Conservation (phyloP, 2,329 filamentous ascomycete species). For the Harringtonia aguacate region DNA sequence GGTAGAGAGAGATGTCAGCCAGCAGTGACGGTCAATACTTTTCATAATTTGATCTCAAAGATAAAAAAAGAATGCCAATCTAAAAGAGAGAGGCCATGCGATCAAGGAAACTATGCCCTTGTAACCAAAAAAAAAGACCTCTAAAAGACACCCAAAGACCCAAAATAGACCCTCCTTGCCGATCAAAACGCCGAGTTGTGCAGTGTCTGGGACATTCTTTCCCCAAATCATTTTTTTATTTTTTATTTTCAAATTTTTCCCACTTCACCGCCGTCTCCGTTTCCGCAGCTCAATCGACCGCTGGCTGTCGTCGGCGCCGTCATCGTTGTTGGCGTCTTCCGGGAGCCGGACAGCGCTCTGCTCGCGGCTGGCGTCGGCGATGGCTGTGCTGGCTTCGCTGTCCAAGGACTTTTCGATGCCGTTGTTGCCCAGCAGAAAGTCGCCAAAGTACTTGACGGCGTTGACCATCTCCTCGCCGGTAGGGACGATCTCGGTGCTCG, state of each 20-base stretch:
- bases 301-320: background rate
- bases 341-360: background rate
- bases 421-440: constrained; percentile 64
- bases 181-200: too few relatives aligned
- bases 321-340: background rate
- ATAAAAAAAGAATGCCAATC: too few relatives aligned
- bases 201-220: too few relatives aligned
- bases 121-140: too few relatives aligned
- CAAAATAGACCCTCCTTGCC: too few relatives aligned
- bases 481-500: constrained; percentile 75
- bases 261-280: background rate
- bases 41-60: too few relatives aligned
- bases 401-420: constrained; percentile 40
- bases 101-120: too few relatives aligned
- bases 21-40: too few relatives aligned
- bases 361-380: background rate
- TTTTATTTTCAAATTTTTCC: background rate
- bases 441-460: constrained; percentile 73
- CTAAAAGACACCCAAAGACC: too few relatives aligned
- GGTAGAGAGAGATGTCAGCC: too few relatives aligned
- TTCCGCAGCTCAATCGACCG: constrained; percentile 1
- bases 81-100: too few relatives aligned
- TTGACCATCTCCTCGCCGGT: constrained; percentile 81
- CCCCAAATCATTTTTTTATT: background rate
- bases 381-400: background rate